Base-by-base conservation (phyloP, 192 early-diverging fungal species). In the Mortierella hygrophila region DNA sequence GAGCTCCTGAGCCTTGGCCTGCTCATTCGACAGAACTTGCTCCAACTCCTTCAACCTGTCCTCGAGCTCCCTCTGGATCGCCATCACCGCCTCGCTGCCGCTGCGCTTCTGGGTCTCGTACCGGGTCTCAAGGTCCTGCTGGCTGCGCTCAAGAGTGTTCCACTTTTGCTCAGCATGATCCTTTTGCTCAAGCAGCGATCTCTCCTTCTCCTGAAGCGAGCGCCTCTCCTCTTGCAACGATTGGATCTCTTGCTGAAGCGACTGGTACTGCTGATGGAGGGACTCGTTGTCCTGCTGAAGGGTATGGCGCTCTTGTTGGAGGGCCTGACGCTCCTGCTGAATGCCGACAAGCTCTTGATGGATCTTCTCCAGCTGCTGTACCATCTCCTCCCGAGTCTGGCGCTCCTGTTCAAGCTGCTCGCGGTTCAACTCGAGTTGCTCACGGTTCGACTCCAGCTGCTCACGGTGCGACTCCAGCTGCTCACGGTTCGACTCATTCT, bases 21-120 rank as follows among this genome's bases (percentile, higher is more conserved):
- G 74, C 68, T 86, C 78, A 10, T 44, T 13, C 26, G 54, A 76
- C 40, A 86, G 38, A 4, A 32, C 54, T 26, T 86, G 73, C 16
- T 74, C 74, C 21, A 77, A 42, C 6, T 86, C 79, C 44, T 78
- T 79, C 40, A 86, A 37, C 23, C 74, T 79, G 18, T 44, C 44
- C 42, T 80, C 79, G 26, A 81, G 55, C 6, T 77, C 79, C 65
- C 49, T 52, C 13, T 42, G 74, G 38, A 29, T 65, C 10, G 26
- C 42, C 41, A 80, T 75, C 35, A 85, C 11, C 1, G 69, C 70
- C 4, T 69, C 29, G 37, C 75, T 60, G 46, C 47, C 70, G 9
- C 54, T 76, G 29, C 21, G 72, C 37, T 15, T 68, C 68, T 46
- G 16, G 6, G 13, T 75, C 26, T 81, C 74, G 16, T 70, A 54